Base-by-base conservation (phyloP, 768 basidiomycete species). In the Mycena maculata region DNA sequence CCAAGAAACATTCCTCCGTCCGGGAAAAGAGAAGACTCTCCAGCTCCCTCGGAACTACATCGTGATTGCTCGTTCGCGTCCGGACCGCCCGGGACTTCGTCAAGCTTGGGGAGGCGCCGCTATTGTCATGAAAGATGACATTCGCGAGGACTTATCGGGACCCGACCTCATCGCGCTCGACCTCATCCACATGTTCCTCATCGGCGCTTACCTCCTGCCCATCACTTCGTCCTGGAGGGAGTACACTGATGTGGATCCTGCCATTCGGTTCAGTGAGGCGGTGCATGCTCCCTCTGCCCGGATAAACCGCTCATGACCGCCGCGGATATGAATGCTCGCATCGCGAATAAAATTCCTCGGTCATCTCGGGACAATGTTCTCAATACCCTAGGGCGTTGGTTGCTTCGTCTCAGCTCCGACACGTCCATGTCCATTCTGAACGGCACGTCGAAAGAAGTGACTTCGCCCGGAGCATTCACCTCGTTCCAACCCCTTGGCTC, bases 161-260 rank as follows among this genome's bases (percentile, higher is more conserved):
- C 39, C 61, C 1, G 61, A 63, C 11, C 50, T 54, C 27, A 18
- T 63, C 11, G 61, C 45, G 1, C 52, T 63, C 23, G 61, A 63
- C 30, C 30, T 63, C 1, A 7, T 8, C 36, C 38, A 53, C 27
- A 25, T 50, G 33, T 62, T 42, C n/a, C 3, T 62, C 38, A 44
- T 54, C 31, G 61, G 61, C 2, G 20, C 41, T 0, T 63, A 63
- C 13, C 27, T 63, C 4, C 25, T 60, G 1, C 61, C 61, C 7
- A 20, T 18, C 10, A 16, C n/a, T 3, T 25, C 49, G 18, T 5
- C 2, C 4, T 63, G 61, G 50, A 3, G 5, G 1, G 49, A 52
- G 2, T 53, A n/a, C 13, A 62, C 49, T 23, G 42, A 54, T 20
- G 25, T 63, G 13, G 39, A 63, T 12, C 61, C 52, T 1, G 28